Conservation (phyloP, 805 yeast genomes). For the Lipomyces spencermartinsiae region DNA sequence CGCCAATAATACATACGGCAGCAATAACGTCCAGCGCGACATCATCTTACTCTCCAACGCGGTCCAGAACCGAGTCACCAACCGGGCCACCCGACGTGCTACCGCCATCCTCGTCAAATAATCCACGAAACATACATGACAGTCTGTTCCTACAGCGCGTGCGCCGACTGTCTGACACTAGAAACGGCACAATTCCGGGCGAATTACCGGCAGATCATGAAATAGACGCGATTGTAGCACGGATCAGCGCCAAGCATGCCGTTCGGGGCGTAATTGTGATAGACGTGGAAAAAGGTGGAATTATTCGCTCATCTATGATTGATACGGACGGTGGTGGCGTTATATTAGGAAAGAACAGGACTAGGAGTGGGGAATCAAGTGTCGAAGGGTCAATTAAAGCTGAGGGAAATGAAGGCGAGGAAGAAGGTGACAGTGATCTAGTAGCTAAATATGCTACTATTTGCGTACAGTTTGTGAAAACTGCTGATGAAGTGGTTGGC, state of each 20-base stretch:
- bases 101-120: neutral
- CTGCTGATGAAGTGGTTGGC: constrained; percentile 17
- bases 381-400: neutral
- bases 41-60: neutral
- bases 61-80: neutral
- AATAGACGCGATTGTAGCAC: constrained; percentile 30
- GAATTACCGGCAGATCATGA: constrained; percentile 21
- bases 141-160: neutral
- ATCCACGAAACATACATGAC: too few relatives aligned
- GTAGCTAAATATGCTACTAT: constrained; percentile 23
- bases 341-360: constrained; percentile 5
- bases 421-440: constrained; percentile 12
- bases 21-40: neutral
- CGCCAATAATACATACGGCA: neutral
- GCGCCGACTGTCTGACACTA: neutral
- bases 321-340: constrained; percentile 19
- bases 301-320: constrained; percentile 24
- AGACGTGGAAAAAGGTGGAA: constrained; percentile 20
- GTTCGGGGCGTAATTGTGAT: constrained; percentile 28
- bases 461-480: constrained; percentile 24
- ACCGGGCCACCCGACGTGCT: neutral
- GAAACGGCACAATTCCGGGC: neutral
- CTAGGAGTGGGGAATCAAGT: neutral
- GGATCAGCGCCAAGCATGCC: constrained; percentile 30
- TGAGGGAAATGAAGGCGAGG: neutral